These are phyloP conservation scores for Monilinia vaccinii-corymbosi DNA, from an alignment of 2,329 filamentous ascomycete species.

Conservation along the genomic window DNA sequence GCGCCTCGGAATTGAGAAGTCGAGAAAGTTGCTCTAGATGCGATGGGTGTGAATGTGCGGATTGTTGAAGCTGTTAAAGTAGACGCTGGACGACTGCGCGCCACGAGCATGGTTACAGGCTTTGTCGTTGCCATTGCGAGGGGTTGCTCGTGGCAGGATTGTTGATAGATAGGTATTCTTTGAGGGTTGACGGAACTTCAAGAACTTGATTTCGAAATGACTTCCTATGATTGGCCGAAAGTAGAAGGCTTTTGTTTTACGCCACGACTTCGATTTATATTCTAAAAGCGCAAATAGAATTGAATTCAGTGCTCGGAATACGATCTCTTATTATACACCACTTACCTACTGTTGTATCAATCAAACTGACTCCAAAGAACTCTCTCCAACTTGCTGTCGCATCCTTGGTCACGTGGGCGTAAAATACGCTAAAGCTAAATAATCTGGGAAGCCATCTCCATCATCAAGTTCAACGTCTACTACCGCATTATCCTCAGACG, in stretches of 20 bases:
- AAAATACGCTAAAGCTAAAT: constrained; percentile 15
- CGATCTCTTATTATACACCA: neutral
- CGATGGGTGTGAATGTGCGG: constrained; percentile 20
- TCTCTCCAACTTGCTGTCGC: neutral
- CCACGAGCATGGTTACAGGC: constrained; percentile 31
- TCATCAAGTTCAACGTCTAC: neutral
- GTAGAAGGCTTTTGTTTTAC: neutral
- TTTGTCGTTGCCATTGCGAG: constrained; percentile 30
- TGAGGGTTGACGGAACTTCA: constrained; percentile 12
- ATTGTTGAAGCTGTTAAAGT: constrained; percentile 20
- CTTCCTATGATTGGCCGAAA: constrained; percentile 6
- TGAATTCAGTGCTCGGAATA: neutral
- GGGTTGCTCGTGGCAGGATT: constrained; percentile 26
- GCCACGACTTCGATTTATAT: constrained; percentile 1
- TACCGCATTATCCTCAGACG: constrained; percentile 7
- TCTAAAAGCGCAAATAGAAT: neutral
- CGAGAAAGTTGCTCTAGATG: constrained; percentile 24
- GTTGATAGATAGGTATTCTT: constrained; percentile 13
- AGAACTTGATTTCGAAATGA: constrained; percentile 6
- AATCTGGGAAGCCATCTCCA: constrained; percentile 6
- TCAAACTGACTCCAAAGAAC: neutral
- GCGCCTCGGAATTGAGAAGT: constrained; percentile 33
- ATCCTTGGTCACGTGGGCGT: neutral
- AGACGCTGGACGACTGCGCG: constrained; percentile 26
- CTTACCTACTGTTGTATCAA: neutral